These are phyloP conservation scores for Seminavis robusta DNA, from an alignment of 108 stramenopile species.

Conservation along the genomic window DNA sequence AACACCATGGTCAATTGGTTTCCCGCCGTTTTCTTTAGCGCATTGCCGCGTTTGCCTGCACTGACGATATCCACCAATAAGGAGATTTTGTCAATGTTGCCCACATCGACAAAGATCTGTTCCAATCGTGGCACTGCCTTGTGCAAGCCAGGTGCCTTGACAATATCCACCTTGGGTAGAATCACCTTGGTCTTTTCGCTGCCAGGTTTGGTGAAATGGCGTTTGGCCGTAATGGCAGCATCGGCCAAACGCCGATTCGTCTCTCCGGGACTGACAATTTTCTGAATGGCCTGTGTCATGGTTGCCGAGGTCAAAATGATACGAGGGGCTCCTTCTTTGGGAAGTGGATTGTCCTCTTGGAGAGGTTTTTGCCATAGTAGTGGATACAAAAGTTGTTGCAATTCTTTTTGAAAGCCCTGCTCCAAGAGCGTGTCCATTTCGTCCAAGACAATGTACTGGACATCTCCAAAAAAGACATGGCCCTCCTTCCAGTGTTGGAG, in stretches of 20 bases:
- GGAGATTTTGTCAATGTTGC: constrained; percentile 83
- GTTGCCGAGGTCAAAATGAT: constrained; percentile 95
- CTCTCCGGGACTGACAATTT: constrained; percentile 54
- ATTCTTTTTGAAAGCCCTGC: constrained; percentile 92
- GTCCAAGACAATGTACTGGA: constrained; percentile 83
- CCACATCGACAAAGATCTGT: constrained; percentile 92
- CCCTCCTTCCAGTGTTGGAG: constrained; percentile 90
- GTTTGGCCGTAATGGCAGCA: not conserved
- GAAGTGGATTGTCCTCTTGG: constrained; percentile 14
- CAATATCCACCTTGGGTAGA: constrained; percentile 63
- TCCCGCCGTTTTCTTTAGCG: constrained; percentile 3
- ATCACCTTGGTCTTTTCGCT: constrained; percentile 35
- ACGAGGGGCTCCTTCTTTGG: constrained; percentile 68
- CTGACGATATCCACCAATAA: constrained; percentile 72
- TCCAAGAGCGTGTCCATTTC: constrained; percentile 99
- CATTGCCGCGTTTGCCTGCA: not conserved
- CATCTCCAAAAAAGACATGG: constrained; percentile 68
- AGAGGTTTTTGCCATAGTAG: constrained; percentile 63
- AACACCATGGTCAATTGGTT: constrained; percentile 78
- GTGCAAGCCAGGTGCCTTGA: constrained; percentile 89
- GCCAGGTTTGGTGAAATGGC: not conserved
- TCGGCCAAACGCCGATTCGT: constrained; percentile 28
- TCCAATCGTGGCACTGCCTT: constrained; percentile 82
- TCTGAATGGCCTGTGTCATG: constrained; percentile 85
- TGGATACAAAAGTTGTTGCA: constrained; percentile 78